Conservation (phyloP, 1,284 basidiomycete genomes). For the Volvariella surrecta region DNA sequence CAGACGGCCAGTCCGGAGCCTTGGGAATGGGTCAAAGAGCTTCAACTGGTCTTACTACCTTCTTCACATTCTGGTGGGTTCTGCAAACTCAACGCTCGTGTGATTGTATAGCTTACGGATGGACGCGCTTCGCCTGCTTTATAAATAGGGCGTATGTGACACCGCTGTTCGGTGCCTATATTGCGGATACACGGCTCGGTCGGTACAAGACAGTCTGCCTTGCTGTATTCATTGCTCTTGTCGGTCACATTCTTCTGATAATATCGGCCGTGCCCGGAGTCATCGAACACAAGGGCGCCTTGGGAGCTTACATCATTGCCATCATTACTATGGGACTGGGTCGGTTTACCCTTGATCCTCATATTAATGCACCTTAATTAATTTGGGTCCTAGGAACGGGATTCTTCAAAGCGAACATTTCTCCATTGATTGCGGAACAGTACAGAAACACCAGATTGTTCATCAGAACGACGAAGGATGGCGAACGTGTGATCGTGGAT, state of each 20-base stretch:
- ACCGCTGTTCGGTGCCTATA: conserved; percentile 59
- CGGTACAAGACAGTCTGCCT: conserved; percentile 67
- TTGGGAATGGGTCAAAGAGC: conserved; percentile 57
- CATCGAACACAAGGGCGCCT: conserved; percentile 48
- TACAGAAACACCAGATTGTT: conserved; percentile 51
- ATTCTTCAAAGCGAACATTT: conserved; percentile 77
- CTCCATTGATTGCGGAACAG: conserved; percentile 76
- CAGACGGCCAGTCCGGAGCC: conserved; percentile 57
- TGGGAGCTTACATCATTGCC: conserved; percentile 58
- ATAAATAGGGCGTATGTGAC: conserved; percentile 53
- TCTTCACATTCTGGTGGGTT: conserved; percentile 54
- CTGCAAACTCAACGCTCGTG: too few relatives aligned
- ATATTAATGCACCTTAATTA: conserved; percentile 29
- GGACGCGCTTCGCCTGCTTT: too few relatives aligned
- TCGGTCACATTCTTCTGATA: conserved; percentile 72
- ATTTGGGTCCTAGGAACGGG: conserved; percentile 54
- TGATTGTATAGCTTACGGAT: too few relatives aligned
- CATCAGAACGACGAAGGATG: conserved; percentile 42
- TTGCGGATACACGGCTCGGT: conserved; percentile 71
- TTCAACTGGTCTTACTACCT: conserved; percentile 61
- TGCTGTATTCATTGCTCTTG: conserved; percentile 43
- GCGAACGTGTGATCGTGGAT: conserved; percentile 79
- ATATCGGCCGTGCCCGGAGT: conserved; percentile 65
- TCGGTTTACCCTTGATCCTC: conserved; percentile 6
- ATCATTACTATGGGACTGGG: conserved; percentile 61